Base-by-base conservation (phyloP, 2,329 filamentous ascomycete species). In the Hortaea werneckii region DNA sequence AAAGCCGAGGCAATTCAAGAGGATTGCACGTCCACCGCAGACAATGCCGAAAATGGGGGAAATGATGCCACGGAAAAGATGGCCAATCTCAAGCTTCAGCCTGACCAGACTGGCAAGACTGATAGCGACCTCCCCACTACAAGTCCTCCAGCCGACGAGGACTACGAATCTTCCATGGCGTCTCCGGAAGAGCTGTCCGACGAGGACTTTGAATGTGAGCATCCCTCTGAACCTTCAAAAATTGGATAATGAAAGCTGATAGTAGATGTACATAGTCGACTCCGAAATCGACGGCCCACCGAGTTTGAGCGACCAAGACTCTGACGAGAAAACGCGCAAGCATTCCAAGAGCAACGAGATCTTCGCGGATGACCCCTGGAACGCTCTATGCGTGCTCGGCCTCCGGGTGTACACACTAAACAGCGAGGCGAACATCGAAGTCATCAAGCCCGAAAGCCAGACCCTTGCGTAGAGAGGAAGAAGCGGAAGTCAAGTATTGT, bases 311-410 rank as follows among this genome's bases (percentile, higher is more conserved):
- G 41, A 43, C 28, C 20, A 20, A 20, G 41, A 37, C 4, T 48
- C 48, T 26, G 37, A 40, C 26, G 40, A 9, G 32, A 9, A 35
- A 12, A 12, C n/a, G n/a, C 32, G 32, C 32, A 9, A 43, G 10
- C 32, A 34, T 8, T 26, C 37, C 6, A n/a, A 13, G 7, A 37
- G 32, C 27, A 63, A 67, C 39, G 67, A 68, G 28, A 66, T 72
- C 32, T 71, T 73, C 43, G 67, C 65, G 37, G 64, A 66, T 12
- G 71, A 75, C 49, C 76, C 76, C 0, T 81, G 78, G 78, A 79
- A 80, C 54, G 78, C 78, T 0, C 69, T 79, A 1, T 78, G 75
- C 50, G 76, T 80, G 11, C 70, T 80, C 4, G 78, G 78, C 0
- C 58, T 81, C 29, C 66, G 76, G 5, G 76, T 81, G 0, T 80